Evolutionary conservation across 495 filamentous ascomycete species (phyloP), one percentile per base, ranked within the genome.

Genomic region (Xylaria intraflava): DNA sequence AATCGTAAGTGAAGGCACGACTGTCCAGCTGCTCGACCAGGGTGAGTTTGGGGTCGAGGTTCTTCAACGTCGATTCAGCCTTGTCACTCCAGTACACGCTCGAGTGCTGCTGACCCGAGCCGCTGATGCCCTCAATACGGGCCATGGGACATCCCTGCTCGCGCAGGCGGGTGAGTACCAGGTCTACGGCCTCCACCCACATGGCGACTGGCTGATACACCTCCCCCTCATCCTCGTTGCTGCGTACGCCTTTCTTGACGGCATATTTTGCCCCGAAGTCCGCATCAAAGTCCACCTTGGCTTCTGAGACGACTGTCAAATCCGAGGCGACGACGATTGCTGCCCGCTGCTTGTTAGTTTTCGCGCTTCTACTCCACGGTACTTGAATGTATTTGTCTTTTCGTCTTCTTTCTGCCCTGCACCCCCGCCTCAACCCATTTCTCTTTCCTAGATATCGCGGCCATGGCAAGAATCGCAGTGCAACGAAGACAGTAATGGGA

Each of bases 91-190:
- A 97, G 73, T 94, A 84, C 4, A 98, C 89, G 65, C 90, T 96
- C 6, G 91, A 92, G 64, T 97, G 93, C 72, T 98, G 93, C 75
- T 96, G 92, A 50, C 93, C 92, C 11, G 92, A 92, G 24, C 88
- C 93, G 58, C 87, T 91, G 58, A 98, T 79, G 19, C 91, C 93
- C 58, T 78, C 80, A 23, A 98, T 83, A 20, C 82, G 81, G 49
- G 74, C 65, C 59, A 96, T 87, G 54, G 94, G 89, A 33, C 91
- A 79, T 0, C 86, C 85, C 52, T 83, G 77, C 40, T 83, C 77
- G 61, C 83, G 77, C 54, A 98, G 74, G 19, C 83, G 82, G 10
- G 79, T 68, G 20, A 97, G 76, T 3, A 96, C 88, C 2, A 90
- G 76, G 65, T 97, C 90, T 39, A 96, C 68, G 3, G 91, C 89